A percentile compares a stretch with the other conserved stretches of the same genome.
phyloP scores from a whole-genome alignment of 306 rosid genomes.

The Dicorynia guianensis region DNA sequence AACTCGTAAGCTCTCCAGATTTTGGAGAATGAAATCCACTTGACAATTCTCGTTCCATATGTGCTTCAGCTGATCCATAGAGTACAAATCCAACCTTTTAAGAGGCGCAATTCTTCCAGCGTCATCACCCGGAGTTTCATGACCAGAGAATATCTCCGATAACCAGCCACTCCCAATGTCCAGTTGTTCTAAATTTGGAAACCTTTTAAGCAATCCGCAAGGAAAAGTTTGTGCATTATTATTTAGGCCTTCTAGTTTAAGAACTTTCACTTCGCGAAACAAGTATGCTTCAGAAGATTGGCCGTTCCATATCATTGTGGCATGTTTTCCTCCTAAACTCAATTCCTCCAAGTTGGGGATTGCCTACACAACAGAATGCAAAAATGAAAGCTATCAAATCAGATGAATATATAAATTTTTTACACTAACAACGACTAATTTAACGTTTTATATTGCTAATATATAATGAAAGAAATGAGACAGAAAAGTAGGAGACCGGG shows the following conservation, averaged over 20 bases:
- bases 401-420: background rate
- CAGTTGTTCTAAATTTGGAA: background rate
- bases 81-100: background rate
- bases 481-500: background rate
- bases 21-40: background rate
- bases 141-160: background rate
- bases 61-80: background rate
- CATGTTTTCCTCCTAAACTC: background rate
- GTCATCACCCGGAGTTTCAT: background rate
- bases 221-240: background rate
- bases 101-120: background rate
- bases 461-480: background rate
- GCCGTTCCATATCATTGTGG: background rate
- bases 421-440: too few species aligned
- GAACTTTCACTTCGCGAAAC: background rate
- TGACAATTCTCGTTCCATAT: background rate
- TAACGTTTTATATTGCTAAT: too few species aligned
- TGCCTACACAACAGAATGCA: background rate
- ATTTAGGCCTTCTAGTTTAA: background rate
- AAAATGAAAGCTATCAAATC: background rate
- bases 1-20: background rate
- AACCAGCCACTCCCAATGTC: accelerated
- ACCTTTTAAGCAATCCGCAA: background rate
- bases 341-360: background rate
- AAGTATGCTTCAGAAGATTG: background rate